Evolutionary conservation across 1,139 yeast species (phyloP).

Genomic region (Suhomyces panamericanus): DNA sequence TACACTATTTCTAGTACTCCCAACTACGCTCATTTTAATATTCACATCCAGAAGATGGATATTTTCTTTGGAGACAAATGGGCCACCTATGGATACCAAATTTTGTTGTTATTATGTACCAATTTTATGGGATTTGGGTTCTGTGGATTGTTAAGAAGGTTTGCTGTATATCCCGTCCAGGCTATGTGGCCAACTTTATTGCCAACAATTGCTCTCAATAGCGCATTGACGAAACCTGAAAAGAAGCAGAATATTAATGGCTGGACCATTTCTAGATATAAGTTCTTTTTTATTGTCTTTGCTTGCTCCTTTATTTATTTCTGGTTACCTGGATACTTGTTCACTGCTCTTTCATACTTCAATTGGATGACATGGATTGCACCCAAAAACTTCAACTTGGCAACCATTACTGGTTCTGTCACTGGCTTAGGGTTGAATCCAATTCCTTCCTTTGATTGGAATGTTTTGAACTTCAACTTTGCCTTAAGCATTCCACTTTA

Average conservation of each 20-base stretch:
- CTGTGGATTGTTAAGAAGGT: conserved; percentile 22
- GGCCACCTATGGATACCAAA: conserved; percentile 20
- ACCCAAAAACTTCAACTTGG: conserved; percentile 20
- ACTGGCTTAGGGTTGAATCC: conserved; percentile 22
- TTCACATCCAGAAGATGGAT: conserved; percentile 18
- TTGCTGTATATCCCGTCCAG: conserved; percentile 18
- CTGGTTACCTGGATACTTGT: conserved; percentile 24
- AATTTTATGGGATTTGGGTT: conserved; percentile 26
- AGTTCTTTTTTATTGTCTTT: conserved; percentile 15
- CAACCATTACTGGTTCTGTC: conserved; percentile 17
- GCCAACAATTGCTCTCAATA: conserved; percentile 22
- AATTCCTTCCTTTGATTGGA: conserved; percentile 22
- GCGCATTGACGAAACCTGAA: conserved; percentile 19
- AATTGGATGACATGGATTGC: conserved; percentile 25
- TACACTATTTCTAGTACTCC: conserved; percentile 18
- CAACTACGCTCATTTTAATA: conserved; percentile 18
- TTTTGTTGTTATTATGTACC: conserved; percentile 18
- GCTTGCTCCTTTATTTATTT: conserved; percentile 18
- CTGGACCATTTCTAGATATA: conserved; percentile 21
- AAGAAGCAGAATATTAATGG: conserved; percentile 19
- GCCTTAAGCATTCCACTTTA: conserved; percentile 17
- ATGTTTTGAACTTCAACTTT: conserved; percentile 13
- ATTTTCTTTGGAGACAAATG: conserved; percentile 17
- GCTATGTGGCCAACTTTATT: conserved; percentile 22
- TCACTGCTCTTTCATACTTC: conserved; percentile 18